phyloP scores from a whole-genome alignment of 2,329 filamentous ascomycete species.

The Claviceps sp. region DNA sequence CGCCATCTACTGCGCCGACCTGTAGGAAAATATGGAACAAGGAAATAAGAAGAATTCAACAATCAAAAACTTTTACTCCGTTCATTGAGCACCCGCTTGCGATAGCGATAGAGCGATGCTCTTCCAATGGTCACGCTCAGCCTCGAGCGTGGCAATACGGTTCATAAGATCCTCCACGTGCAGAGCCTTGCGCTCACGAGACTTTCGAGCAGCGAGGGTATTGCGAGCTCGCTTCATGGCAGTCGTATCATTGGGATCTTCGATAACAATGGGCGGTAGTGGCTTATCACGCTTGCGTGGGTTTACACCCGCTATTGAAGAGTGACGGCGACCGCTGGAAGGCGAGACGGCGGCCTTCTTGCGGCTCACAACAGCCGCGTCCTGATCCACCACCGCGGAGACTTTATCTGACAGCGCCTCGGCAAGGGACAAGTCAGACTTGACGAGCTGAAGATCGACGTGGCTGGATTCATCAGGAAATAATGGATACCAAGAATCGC shows the following conservation, averaged over 20 bases:
- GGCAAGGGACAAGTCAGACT: slow-evolving; percentile 28
- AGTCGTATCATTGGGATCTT: slow-evolving; percentile 59
- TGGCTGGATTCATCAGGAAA: slow-evolving; percentile 42
- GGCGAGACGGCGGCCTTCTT: slow-evolving; percentile 35
- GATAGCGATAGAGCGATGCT: slow-evolving; percentile 32
- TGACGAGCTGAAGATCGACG: slow-evolving; percentile 13
- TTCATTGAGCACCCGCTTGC: slow-evolving; percentile 11
- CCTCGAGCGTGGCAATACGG: slow-evolving; percentile 55
- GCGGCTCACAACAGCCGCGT: slow-evolving; percentile 25
- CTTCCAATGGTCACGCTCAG: slow-evolving; percentile 55
- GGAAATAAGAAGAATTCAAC: not conserved
- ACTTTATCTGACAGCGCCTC: slow-evolving; percentile 36
- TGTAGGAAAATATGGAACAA: not conserved
- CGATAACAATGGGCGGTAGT: slow-evolving; percentile 62
- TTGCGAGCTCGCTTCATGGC: slow-evolving; percentile 90
- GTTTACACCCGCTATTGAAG: slow-evolving; percentile 55
- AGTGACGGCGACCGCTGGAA: slow-evolving; percentile 41
- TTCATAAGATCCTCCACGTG: slow-evolving; percentile 62
- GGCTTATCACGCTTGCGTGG: slow-evolving; percentile 69
- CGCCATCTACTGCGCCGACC: not conserved
- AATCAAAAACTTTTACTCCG: slow-evolving; percentile 1
- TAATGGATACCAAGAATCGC: slow-evolving; percentile 57
- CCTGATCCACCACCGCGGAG: slow-evolving; percentile 23
- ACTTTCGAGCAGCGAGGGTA: slow-evolving; percentile 86
- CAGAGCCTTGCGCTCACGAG: slow-evolving; percentile 71